These are phyloP conservation scores for Hanseniaspora taiwanica DNA, from an alignment of 805 yeast species.

Conservation along the genomic window DNA sequence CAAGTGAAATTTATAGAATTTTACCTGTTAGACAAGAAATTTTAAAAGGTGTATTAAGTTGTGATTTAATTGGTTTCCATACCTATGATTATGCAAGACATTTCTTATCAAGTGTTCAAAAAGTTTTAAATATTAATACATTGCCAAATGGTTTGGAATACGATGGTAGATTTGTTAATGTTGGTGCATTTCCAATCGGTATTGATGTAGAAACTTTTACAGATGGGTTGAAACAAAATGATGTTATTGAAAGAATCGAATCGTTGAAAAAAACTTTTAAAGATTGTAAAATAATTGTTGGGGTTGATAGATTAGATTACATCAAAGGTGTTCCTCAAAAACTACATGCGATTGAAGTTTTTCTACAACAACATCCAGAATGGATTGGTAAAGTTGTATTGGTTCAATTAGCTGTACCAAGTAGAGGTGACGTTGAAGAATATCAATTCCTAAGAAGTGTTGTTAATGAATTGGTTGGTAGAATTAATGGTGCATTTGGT, in stretches of 20 bases:
- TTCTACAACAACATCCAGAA: slow-evolving; percentile 85
- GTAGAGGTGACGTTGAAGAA: slow-evolving; percentile 96
- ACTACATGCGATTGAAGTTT: slow-evolving; percentile 89
- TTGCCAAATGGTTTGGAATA: slow-evolving; percentile 83
- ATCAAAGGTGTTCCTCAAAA: slow-evolving; percentile 98
- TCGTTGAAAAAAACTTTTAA: slow-evolving; percentile 53
- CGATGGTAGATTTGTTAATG: slow-evolving; percentile 60
- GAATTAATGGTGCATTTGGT: slow-evolving; percentile 93
- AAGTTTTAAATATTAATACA: slow-evolving; percentile 70
- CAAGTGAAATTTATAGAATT: slow-evolving; percentile 89
- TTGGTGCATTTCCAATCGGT: slow-evolving; percentile 98
- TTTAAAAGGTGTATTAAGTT: slow-evolving; percentile 78
- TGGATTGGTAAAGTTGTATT: slow-evolving; percentile 96
- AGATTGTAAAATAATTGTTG: slow-evolving; percentile 79
- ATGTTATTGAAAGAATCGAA: slow-evolving; percentile 52
- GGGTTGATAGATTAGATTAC: slow-evolving; percentile 92
- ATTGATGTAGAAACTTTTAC: slow-evolving; percentile 88
- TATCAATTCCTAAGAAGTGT: slow-evolving; percentile 87
- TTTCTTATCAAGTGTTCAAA: slow-evolving; percentile 76
- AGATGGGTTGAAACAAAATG: slow-evolving; percentile 53
- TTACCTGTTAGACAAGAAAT: slow-evolving; percentile 92
- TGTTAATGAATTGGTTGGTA: slow-evolving; percentile 90
- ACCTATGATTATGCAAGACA: slow-evolving; percentile 98
- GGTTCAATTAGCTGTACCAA: slow-evolving; percentile 95
- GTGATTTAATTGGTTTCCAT: slow-evolving; percentile 94